Percentiles rank a stretch among this genome's conserved stretches.
Evolutionary conservation across 768 basidiomycete species (phyloP).

Genomic region (Psilocybe cubensis): DNA sequence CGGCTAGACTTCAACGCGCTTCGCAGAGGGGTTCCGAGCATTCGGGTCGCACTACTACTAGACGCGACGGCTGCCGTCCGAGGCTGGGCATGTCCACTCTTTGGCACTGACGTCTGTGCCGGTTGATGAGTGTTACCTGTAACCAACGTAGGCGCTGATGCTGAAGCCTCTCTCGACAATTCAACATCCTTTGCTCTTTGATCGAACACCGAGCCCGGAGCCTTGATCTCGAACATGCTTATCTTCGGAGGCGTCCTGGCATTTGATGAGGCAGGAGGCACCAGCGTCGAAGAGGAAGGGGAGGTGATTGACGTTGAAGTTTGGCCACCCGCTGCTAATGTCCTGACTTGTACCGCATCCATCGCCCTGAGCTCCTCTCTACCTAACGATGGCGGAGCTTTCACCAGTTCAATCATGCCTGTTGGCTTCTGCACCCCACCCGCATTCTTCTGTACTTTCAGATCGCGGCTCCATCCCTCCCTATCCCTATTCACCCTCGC

Average conservation of each 20-base stretch:
- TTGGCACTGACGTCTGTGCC: constrained; percentile 5
- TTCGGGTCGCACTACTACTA: neutral
- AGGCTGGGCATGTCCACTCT: neutral
- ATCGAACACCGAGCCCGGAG: constrained; percentile 42
- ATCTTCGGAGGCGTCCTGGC: neutral
- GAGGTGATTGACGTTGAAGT: neutral
- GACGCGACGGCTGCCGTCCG: neutral
- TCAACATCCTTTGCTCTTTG: constrained; percentile 1
- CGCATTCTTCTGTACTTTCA: constrained; percentile 14
- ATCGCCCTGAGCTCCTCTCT: constrained; percentile 31
- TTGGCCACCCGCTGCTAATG: constrained; percentile 1
- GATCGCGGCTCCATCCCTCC: constrained; percentile 24
- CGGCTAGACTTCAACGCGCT: constrained; percentile 65
- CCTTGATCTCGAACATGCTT: constrained; percentile 26
- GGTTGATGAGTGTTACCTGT: constrained; percentile 2
- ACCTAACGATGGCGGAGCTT: constrained; percentile 50
- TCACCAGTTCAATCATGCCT: constrained; percentile 42
- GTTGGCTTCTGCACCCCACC: constrained; percentile 17
- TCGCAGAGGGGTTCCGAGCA: constrained; percentile 48
- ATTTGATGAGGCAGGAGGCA: neutral
- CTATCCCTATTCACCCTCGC: constrained; percentile 35
- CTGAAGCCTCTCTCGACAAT: neutral
- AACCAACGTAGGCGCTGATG: neutral
- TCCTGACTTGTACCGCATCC: constrained; percentile 9
- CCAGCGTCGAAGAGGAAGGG: too few relatives aligned